phyloP scores from a whole-genome alignment of 495 filamentous ascomycete genomes.

The Daldinia childiae region DNA sequence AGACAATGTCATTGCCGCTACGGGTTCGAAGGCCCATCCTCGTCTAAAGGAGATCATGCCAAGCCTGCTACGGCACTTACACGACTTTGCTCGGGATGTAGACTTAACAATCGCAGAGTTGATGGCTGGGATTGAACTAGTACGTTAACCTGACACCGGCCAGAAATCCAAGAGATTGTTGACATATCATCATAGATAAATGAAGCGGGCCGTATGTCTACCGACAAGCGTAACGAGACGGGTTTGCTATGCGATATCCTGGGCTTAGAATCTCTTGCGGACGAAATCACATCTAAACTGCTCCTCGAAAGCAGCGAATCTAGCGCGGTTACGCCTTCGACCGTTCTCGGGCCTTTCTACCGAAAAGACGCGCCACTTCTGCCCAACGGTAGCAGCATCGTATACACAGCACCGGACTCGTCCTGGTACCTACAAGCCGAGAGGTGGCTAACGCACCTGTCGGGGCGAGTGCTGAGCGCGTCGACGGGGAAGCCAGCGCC shows the following conservation, averaged over 20 bases:
- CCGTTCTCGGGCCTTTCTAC: constrained; percentile 83
- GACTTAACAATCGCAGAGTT: constrained; percentile 65
- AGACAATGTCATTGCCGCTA: constrained; percentile 73
- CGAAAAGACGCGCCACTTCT: constrained; percentile 71
- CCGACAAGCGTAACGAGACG: constrained; percentile 76
- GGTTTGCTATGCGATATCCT: constrained; percentile 77
- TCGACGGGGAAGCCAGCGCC: constrained; percentile 66
- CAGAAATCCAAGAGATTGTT: background rate
- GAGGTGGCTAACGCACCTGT: constrained; percentile 67
- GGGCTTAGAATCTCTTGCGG: constrained; percentile 77
- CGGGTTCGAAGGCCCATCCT: constrained; percentile 70
- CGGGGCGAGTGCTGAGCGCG: constrained; percentile 69
- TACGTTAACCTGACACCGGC: constrained; percentile 32
- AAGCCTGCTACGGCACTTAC: constrained; percentile 64
- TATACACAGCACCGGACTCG: constrained; percentile 44
- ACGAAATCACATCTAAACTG: constrained; percentile 78
- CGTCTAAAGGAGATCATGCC: constrained; percentile 63
- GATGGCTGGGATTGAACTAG: constrained; percentile 56
- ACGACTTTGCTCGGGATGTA: constrained; percentile 69
- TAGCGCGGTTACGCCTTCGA: constrained; percentile 66
- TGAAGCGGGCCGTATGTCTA: constrained; percentile 75
- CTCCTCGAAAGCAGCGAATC: constrained; percentile 50
- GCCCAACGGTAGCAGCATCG: constrained; percentile 71
- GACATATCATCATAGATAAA: constrained; percentile 63
- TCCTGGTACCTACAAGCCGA: constrained; percentile 55